A percentile compares a stretch with the other conserved stretches of the same genome.
phyloP scores from a whole-genome alignment of 192 early-diverging fungal species.

The Rhizoclosmatium globosum region DNA sequence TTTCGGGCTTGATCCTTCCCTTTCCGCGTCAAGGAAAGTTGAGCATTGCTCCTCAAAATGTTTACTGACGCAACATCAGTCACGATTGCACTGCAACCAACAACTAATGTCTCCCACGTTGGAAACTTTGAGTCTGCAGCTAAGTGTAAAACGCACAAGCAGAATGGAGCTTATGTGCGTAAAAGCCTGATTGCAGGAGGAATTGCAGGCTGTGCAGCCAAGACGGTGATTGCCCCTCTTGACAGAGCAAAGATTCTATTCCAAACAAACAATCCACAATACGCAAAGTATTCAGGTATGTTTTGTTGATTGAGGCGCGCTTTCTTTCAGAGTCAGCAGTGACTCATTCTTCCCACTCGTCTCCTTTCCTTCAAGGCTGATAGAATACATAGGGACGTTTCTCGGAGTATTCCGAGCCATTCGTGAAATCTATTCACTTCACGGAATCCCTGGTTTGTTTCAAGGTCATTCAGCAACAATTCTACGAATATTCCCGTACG shows the following conservation, averaged over 20 bases:
- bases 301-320: too few relatives aligned
- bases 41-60: too few relatives aligned
- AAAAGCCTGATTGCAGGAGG: conserved; percentile 66
- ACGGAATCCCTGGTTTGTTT: conserved; percentile 84
- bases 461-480: conserved; percentile 96
- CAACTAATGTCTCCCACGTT: too few relatives aligned
- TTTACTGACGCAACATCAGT: too few relatives aligned
- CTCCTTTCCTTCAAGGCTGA: not conserved
- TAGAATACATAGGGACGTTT: conserved; percentile 66
- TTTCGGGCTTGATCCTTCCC: too few relatives aligned
- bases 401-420: conserved; percentile 84
- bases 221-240: conserved; percentile 62
- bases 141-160: not conserved
- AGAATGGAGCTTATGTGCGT: conserved; percentile 49
- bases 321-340: too few relatives aligned
- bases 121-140: too few relatives aligned
- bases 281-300: conserved; percentile 58
- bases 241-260: conserved; percentile 67
- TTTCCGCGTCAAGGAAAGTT: too few relatives aligned
- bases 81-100: too few relatives aligned
- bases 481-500: conserved; percentile 95
- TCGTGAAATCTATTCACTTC: conserved; percentile 71
- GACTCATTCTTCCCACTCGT: not conserved
- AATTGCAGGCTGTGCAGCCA: conserved; percentile 65
- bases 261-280: conserved; percentile 61